Evolutionary conservation across 2,329 filamentous ascomycete genomes (phyloP).

Genomic region (Colletotrichum viniferum): DNA sequence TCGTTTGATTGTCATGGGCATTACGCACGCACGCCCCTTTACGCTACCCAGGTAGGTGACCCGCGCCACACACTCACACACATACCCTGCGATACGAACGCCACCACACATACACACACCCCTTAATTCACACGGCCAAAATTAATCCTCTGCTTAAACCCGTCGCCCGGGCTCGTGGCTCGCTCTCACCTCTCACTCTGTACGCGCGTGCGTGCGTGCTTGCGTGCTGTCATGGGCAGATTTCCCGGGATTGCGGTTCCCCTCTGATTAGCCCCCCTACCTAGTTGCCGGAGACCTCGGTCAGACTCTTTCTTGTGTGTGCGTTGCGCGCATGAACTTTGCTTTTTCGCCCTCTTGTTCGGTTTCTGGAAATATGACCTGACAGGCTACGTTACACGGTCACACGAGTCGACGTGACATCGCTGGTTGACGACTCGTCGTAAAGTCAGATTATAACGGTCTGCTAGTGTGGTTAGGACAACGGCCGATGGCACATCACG

Average conservation of each 20-base stretch:
- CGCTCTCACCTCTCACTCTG: neutral
- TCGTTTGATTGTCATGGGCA: neutral
- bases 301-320: neutral
- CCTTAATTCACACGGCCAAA: neutral
- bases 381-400: neutral
- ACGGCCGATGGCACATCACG: constrained; percentile 1
- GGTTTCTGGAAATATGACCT: neutral
- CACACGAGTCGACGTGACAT: neutral
- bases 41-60: neutral
- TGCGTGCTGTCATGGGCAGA: neutral
- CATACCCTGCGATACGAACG: neutral
- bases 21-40: neutral
- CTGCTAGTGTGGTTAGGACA: neutral
- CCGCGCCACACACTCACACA: neutral
- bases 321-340: neutral
- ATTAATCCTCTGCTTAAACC: neutral
- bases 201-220: neutral
- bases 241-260: neutral
- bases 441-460: neutral
- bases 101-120: neutral
- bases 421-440: neutral
- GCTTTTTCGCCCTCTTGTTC: neutral
- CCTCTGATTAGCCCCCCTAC: neutral
- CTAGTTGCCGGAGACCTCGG: neutral
- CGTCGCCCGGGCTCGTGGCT: neutral